Evolutionary conservation across 306 rosid species (phyloP).

Genomic region (Trifolium pratense): DNA sequence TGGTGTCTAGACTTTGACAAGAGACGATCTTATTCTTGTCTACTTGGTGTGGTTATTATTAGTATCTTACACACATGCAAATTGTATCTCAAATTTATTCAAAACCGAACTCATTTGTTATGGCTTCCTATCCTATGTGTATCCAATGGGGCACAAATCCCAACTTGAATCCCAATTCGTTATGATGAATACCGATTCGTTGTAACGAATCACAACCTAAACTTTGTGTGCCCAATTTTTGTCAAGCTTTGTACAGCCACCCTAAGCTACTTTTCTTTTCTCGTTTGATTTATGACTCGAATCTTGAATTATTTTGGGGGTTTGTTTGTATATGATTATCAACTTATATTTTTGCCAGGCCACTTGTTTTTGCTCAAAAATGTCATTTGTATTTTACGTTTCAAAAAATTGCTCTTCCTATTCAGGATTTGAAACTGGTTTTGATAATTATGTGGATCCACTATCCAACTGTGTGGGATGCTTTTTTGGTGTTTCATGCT

Average conservation of each 20-base stretch:
- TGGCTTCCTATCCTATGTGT: not conserved
- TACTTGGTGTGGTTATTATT: conserved; percentile 1
- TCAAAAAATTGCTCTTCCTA: not conserved
- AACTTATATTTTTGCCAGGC: not conserved
- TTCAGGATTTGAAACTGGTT: not conserved
- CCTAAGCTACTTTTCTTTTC: not conserved
- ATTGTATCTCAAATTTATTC: not conserved
- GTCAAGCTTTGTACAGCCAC: not conserved
- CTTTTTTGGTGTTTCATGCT: not conserved
- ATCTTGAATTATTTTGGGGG: conserved; percentile 1
- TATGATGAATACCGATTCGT: not conserved
- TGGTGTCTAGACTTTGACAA: not conserved
- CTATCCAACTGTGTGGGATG: not conserved
- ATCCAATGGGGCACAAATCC: not conserved
- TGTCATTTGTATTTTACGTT: not conserved
- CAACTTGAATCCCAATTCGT: not conserved
- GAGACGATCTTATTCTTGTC: conserved; percentile 4
- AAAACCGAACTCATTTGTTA: not conserved
- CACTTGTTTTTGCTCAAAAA: not conserved
- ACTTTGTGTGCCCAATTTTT: not conserved
- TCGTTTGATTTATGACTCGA: not conserved
- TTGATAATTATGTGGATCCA: not conserved
- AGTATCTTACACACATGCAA: not conserved
- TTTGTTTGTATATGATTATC: not conserved
- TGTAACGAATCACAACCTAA: not conserved